Percentiles rank a stretch among this genome's conserved stretches.
These are phyloP conservation scores for Leishmania tarentolae DNA, from an alignment of 208 protist species.

Conservation along the genomic window DNA sequence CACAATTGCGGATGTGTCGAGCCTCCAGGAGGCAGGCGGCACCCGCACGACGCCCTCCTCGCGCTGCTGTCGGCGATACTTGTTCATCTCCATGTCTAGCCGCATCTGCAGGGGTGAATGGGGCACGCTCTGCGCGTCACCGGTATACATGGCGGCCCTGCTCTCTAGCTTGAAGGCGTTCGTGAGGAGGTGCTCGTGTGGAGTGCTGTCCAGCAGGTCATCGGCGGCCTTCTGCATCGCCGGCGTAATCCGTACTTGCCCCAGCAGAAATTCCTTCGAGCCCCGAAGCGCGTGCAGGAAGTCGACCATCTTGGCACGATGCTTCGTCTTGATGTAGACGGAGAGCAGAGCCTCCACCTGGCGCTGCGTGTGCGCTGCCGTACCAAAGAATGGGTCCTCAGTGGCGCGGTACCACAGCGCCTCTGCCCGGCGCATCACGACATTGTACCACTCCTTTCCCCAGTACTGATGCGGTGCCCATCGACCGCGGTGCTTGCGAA, in stretches of 20 bases:
- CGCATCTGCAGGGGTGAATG: conserved; percentile 86
- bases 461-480: conserved; percentile 88
- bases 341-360: conserved; percentile 77
- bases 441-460: conserved; percentile 86
- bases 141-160: conserved; percentile 61
- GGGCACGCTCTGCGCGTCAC: conserved; percentile 67
- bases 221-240: conserved; percentile 66
- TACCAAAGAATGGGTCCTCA: conserved; percentile 89
- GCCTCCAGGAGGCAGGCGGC: conserved; percentile 72
- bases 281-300: conserved; percentile 78
- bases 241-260: conserved; percentile 55
- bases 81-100: conserved; percentile 84
- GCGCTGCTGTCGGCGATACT: conserved; percentile 76
- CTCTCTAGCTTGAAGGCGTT: conserved; percentile 69
- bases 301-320: conserved; percentile 82
- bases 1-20: conserved; percentile 76
- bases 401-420: conserved; percentile 87
- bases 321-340: conserved; percentile 80
- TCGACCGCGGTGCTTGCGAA: conserved; percentile 81
- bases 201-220: conserved; percentile 75
- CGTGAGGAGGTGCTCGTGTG: conserved; percentile 87
- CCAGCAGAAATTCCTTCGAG: conserved; percentile 76
- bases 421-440: conserved; percentile 88
- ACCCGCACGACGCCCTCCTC: conserved; percentile 90
- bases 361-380: conserved; percentile 73